Percentiles rank a stretch among this genome's conserved stretches.
Conservation (phyloP, 371 early-diverging fungal genomes). For the Mortierella sp. region DNA sequence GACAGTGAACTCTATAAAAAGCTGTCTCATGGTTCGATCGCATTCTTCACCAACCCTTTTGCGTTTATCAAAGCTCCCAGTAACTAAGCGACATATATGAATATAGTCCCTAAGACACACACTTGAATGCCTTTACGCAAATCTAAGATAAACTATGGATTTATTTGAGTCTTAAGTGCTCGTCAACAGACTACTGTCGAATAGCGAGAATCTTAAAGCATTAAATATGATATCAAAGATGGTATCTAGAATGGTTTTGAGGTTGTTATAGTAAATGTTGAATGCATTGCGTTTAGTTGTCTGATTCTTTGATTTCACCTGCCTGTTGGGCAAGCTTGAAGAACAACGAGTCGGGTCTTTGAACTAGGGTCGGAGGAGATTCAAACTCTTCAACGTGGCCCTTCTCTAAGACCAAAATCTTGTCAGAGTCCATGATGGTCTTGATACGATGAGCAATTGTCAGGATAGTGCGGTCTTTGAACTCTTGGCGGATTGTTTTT, state of each 20-base stretch:
- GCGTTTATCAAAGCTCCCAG: slow-evolving; percentile 1
- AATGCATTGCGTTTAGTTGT: not conserved
- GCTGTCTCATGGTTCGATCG: not conserved
- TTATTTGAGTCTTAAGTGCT: no score
- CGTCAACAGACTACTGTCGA: no score
- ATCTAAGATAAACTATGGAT: no score
- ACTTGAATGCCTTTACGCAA: no score
- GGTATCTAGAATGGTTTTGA: no score
- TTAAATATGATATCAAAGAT: no score
- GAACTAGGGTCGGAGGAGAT: slow-evolving; percentile 65
- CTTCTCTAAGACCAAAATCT: slow-evolving; percentile 85
- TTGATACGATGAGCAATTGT: slow-evolving; percentile 87
- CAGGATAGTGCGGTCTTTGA: slow-evolving; percentile 72
- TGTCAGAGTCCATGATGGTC: slow-evolving; percentile 93
- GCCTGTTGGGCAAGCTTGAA: slow-evolving; percentile 36
- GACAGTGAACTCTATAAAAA: slow-evolving; percentile 9
- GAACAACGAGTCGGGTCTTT: slow-evolving; percentile 26
- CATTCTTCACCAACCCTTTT: slow-evolving; percentile 27
- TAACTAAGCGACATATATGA: no score
- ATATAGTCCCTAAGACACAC: no score
- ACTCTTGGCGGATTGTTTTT: slow-evolving; percentile 81
- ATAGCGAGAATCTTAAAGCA: no score
- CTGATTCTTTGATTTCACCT: slow-evolving; percentile 18
- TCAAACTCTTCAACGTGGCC: slow-evolving; percentile 84
- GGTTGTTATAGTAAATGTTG: no score